Base-by-base conservation (phyloP, 345 rosid species). In the Pistacia integerrima region DNA sequence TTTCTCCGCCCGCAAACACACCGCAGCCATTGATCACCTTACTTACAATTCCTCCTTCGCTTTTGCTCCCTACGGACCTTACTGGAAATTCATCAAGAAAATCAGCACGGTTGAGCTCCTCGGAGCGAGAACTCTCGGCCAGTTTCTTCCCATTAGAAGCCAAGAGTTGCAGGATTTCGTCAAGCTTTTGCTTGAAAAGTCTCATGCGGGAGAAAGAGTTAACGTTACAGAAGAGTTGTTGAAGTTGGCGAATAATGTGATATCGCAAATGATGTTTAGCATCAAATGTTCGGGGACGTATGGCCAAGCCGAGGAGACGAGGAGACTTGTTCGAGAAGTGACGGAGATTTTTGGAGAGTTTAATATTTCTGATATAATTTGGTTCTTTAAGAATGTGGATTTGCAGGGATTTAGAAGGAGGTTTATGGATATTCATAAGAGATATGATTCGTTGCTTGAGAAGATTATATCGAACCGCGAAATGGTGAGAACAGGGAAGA, bases 1-100 rank as follows among this genome's bases (percentile, higher is more conserved):
- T 1, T 88, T 88, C 80, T 49, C 85, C 3, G 49, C 82, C 1
- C 84, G 91, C 0, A 76, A 55, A 10, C 82, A 74, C 66, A 36
- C 76, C n/a, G 33, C 78, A 0, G 89, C 89, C 80, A 81, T 86
- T 12, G 80, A 77, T 14, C 67, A 72, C 61, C 85, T 86, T 18
- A 86, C 88, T 11, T 88, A 88, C 59, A 67, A 49, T 73, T 75
- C 86, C 13, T 81, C 91, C 5, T 83, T 88, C 10, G 88, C 89
- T 8, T 84, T 86, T 36, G 67, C 87, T 0, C 87, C 89, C 1
- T 72, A 74, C 16, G 89, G 85, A 8, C 83, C 87, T 1, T 81
- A 88, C 63, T 85, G 87, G 89, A 81, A 81, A 76, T 84, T 88
- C 81, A 79, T 88, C 51, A 86, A 81, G 33, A 88, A 83, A 64